Percentiles rank a stretch among this genome's conserved stretches.
Conservation (phyloP, 169 alveolate genomes). For the Eimeria necatrix region DNA sequence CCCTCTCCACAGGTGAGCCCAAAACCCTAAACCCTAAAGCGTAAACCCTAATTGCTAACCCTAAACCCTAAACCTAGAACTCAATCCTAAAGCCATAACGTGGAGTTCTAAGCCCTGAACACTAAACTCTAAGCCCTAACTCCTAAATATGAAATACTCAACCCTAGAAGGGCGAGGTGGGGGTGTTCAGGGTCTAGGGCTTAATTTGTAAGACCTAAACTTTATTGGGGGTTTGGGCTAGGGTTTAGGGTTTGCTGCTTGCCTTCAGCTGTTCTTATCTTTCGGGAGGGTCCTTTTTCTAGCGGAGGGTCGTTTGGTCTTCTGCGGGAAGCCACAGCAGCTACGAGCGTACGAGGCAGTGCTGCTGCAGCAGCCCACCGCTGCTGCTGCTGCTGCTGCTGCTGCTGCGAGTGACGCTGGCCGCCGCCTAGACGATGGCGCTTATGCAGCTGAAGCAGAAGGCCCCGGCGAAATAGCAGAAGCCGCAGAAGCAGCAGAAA, state of each 20-base stretch:
- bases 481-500: not conserved
- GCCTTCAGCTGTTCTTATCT: slow-evolving; percentile 82
- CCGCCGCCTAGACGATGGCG: not conserved
- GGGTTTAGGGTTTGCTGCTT: not conserved
- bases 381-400: not conserved
- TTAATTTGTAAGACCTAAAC: too few relatives aligned
- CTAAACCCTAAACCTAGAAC: not conserved
- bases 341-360: slow-evolving; percentile 61
- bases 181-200: too few relatives aligned
- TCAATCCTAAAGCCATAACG: not conserved
- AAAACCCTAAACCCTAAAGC: not conserved
- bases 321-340: slow-evolving; percentile 87
- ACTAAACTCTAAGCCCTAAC: too few relatives aligned
- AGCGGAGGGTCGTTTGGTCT: slow-evolving; percentile 87
- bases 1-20: slow-evolving; percentile 79
- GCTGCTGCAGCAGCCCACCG: not conserved
- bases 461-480: not conserved
- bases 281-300: slow-evolving; percentile 87
- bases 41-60: not conserved
- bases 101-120: not conserved
- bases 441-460: too few relatives aligned
- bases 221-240: not conserved
- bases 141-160: too few relatives aligned
- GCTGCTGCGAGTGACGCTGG: not conserved
- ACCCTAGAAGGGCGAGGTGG: too few relatives aligned